phyloP scores from a whole-genome alignment of 208 protist species.

The Leishmania martiniquensis region DNA sequence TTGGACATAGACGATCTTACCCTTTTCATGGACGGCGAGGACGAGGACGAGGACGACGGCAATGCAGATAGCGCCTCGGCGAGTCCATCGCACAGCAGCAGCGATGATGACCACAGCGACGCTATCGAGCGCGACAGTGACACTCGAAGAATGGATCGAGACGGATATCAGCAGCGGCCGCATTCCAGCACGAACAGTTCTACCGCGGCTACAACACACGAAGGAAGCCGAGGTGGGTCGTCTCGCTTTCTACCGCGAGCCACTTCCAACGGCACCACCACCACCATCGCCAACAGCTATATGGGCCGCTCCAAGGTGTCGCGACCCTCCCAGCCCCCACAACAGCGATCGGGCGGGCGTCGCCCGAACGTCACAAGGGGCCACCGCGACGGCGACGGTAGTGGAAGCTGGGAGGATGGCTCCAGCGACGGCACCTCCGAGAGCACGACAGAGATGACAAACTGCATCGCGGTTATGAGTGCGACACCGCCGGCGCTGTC shows the following conservation, averaged over 20 bases:
- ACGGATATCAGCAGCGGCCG: neutral
- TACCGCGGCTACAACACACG: neutral
- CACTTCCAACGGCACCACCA: neutral
- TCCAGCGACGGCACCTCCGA: conserved; percentile 9
- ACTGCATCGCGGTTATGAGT: conserved; percentile 17
- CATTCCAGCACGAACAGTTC: neutral
- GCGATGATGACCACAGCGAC: neutral
- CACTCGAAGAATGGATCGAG: neutral
- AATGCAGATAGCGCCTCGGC: neutral
- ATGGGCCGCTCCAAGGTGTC: neutral
- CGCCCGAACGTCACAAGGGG: neutral
- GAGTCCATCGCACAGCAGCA: neutral
- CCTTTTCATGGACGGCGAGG: conserved; percentile 8
- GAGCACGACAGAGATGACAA: conserved; percentile 2
- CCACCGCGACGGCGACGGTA: neutral
- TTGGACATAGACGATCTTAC: conserved; percentile 17
- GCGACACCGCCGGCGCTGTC: conserved; percentile 22
- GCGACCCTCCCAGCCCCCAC: neutral
- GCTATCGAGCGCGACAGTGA: neutral
- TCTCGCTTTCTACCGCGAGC: neutral
- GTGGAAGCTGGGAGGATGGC: conserved; percentile 1
- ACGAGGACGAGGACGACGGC: neutral
- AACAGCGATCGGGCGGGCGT: neutral
- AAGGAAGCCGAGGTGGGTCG: neutral
- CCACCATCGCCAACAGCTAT: conserved; percentile 21